Conservation (phyloP, 1,284 basidiomycete species). For the Leccinum griseonigrum region DNA sequence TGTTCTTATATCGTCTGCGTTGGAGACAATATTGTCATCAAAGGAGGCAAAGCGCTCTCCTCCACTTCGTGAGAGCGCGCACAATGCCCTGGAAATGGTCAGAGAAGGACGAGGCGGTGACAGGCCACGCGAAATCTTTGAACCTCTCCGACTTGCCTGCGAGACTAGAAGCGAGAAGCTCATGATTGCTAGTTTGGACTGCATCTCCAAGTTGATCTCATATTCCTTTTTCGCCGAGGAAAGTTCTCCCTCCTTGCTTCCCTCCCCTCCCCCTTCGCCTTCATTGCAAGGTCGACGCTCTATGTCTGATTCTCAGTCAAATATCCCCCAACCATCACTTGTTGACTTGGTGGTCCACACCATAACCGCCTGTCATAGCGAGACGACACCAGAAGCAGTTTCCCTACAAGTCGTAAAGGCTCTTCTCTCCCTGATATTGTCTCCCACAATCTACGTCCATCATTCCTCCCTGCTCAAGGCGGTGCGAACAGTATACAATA, state of each 20-base stretch:
- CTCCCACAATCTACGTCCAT: slow-evolving; percentile 83
- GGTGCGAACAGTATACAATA: slow-evolving; percentile 94
- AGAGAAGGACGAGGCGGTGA: slow-evolving; percentile 68
- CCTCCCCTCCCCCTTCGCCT: slow-evolving; percentile 74
- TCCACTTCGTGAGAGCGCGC: slow-evolving; percentile 79
- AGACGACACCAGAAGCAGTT: slow-evolving; percentile 84
- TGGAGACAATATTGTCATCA: slow-evolving; percentile 85
- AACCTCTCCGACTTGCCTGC: slow-evolving; percentile 89
- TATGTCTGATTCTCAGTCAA: slow-evolving; percentile 48
- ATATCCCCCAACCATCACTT: slow-evolving; percentile 61
- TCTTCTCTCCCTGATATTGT: slow-evolving; percentile 83
- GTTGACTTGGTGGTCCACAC: slow-evolving; percentile 92
- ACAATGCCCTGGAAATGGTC: slow-evolving; percentile 82
- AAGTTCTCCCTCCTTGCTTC: slow-evolving; percentile 24
- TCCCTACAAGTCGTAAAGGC: slow-evolving; percentile 96
- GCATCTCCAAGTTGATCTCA: slow-evolving; percentile 93
- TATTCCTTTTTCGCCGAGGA: slow-evolving; percentile 90
- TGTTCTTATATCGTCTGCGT: slow-evolving; percentile 80
- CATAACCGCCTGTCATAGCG: slow-evolving; percentile 89
- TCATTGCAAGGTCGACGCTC: slow-evolving; percentile 44
- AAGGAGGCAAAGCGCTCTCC: slow-evolving; percentile 86
- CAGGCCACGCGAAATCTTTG: slow-evolving; percentile 83
- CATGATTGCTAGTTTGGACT: slow-evolving; percentile 93
- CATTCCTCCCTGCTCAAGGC: slow-evolving; percentile 93
- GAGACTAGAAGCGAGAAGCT: slow-evolving; percentile 90